phyloP scores from a whole-genome alignment of 169 alveolate genomes.

The Miamiensis avidus region DNA sequence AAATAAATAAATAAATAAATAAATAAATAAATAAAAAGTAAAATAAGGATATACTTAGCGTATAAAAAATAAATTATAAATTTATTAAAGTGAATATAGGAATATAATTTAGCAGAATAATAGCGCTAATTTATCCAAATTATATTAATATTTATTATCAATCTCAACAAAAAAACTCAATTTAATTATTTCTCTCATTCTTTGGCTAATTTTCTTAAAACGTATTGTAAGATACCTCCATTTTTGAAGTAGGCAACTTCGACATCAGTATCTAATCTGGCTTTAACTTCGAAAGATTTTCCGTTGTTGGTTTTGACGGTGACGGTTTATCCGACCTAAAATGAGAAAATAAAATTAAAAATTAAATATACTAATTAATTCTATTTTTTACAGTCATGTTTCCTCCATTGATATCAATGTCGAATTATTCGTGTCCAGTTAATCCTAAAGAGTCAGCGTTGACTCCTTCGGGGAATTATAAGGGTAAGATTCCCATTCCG shows the following conservation, averaged over 20 bases:
- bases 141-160: no score
- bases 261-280: slow-evolving; percentile 67
- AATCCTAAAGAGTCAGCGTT: slow-evolving; percentile 89
- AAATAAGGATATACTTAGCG: no score
- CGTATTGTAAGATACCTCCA: slow-evolving; percentile 93
- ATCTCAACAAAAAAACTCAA: no score
- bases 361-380: no score
- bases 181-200: neutral
- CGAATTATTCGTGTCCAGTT: slow-evolving; percentile 81
- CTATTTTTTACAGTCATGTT: slow-evolving; percentile 4
- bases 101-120: no score
- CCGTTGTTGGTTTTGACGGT: slow-evolving; percentile 34
- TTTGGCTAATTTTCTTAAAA: slow-evolving; percentile 82
- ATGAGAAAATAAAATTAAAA: no score
- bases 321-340: slow-evolving; percentile 39
- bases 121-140: no score
- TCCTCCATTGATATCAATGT: slow-evolving; percentile 44
- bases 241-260: slow-evolving; percentile 89
- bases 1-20: no score
- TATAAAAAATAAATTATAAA: no score
- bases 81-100: no score
- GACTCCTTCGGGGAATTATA: slow-evolving; percentile 89
- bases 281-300: slow-evolving; percentile 28
- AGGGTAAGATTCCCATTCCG: slow-evolving; percentile 97
- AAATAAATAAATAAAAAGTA: no score